phyloP scores from a whole-genome alignment of 2,329 filamentous ascomycete species.

The Diaporthe citri region DNA sequence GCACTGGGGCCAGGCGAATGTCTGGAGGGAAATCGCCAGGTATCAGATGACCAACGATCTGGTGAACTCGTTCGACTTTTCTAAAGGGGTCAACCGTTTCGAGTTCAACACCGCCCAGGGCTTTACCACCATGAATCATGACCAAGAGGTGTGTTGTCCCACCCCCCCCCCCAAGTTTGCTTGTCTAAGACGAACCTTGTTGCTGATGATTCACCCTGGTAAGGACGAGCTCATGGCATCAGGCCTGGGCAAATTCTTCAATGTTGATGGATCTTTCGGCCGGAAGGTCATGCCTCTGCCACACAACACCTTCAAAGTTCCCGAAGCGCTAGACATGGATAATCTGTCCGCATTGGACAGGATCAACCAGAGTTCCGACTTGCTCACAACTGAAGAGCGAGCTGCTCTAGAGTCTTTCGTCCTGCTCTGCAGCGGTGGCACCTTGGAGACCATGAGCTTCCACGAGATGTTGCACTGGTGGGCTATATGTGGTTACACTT shows the following conservation, averaged over 20 bases:
- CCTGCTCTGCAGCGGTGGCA: constrained; percentile 57
- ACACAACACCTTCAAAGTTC: not conserved
- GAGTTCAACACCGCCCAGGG: constrained; percentile 48
- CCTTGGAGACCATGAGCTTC: constrained; percentile 57
- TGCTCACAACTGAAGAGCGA: not conserved
- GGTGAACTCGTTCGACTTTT: constrained; percentile 55
- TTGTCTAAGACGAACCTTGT: constrained; percentile 47
- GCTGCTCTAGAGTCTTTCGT: constrained; percentile 48
- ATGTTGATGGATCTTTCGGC: not conserved
- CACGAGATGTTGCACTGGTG: constrained; percentile 63
- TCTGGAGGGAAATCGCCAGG: constrained; percentile 49
- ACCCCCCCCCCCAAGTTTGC: no score
- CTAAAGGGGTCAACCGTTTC: constrained; percentile 56
- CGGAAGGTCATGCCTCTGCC: not conserved
- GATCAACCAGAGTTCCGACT: not conserved
- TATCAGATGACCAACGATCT: constrained; percentile 46
- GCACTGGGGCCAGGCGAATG: constrained; percentile 52
- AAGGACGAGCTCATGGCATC: constrained; percentile 13
- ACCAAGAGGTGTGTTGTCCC: no score
- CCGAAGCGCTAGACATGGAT: not conserved
- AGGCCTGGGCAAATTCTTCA: not conserved
- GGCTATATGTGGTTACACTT: constrained; percentile 57
- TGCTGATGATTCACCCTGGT: not conserved
- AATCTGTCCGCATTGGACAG: not conserved
- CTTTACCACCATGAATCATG: constrained; percentile 52